Base-by-base conservation (phyloP, 2,329 filamentous ascomycete genomes). In the Hypocrella siamensis region DNA sequence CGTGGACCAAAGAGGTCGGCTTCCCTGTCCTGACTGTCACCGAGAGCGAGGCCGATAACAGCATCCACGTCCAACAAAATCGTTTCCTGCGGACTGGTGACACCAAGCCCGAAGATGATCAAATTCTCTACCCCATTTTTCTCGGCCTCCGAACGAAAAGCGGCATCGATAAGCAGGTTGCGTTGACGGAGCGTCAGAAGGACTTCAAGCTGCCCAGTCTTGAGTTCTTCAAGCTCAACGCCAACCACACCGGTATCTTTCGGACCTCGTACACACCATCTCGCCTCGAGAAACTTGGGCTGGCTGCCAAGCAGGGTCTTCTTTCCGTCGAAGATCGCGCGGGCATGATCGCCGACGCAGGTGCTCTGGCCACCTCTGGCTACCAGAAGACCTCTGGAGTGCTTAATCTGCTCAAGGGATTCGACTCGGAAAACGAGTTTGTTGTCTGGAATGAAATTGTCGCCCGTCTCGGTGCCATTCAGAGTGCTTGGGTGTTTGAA, bases 141-240 rank as follows among this genome's bases (percentile, higher is more conserved):
- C 67, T 96, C 21, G 82, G 79, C 19, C 67, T 96, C 29, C 79
- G 80, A 36, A 86, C 82, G 22, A 81, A 85, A 55, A 68, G 80
- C n/a, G 84, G 84, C 17, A 57, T 94, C 26, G 70, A 93, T 42
- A 79, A 86, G 48, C 45, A 40, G 40, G 18, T 42, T 11, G 41
- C 41, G 9, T 41, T 56, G 24, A 46, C 41, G 15, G 43, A 45
- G 16, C 77, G 88, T 25, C 83, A 93, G 55, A 67, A 65, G 30
- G 71, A 76, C 38, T 83, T 92, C 60, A 76, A 83, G 57, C 53
- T 94, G 17, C 70, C 79, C 15, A 72, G 79, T 46, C 60, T 78
- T 32, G 83, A 93, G 46, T 94, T 96, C 60, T 96, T 80, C 74
- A 96, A 96, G 67, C 63, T 96, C 38, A 96, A 96, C 49, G 85